Conservation (phyloP, 805 yeast genomes). For the Spencermartinsiella europaea region DNA sequence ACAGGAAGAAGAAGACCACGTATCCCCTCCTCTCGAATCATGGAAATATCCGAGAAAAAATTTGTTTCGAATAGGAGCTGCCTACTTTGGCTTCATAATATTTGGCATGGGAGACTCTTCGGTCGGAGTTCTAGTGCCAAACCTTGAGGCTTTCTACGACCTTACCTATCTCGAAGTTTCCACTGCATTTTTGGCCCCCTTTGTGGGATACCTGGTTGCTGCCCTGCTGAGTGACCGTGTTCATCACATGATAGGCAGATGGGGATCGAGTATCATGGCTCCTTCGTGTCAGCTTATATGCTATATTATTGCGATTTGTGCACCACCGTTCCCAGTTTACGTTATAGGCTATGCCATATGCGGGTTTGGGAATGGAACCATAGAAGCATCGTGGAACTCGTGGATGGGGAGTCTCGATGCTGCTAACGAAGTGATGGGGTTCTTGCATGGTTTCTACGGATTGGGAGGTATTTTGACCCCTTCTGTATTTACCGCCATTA, state of each 20-base stretch:
- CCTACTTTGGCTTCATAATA: constrained; percentile 34
- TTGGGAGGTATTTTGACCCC: constrained; percentile 69
- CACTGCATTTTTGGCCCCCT: constrained; percentile 46
- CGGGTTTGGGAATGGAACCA: constrained; percentile 54
- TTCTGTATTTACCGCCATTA: constrained; percentile 53
- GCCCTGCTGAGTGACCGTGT: constrained; percentile 44
- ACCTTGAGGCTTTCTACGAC: constrained; percentile 42
- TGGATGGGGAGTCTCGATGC: constrained; percentile 45
- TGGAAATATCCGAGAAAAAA: constrained; percentile 20
- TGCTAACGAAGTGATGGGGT: constrained; percentile 54
- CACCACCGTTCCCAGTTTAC: constrained; percentile 41
- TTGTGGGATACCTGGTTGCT: constrained; percentile 50
- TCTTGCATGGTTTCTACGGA: constrained; percentile 66
- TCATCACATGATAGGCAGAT: constrained; percentile 43
- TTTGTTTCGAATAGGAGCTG: constrained; percentile 9
- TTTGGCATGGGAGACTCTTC: constrained; percentile 59
- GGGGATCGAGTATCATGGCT: constrained; percentile 41
- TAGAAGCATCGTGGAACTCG: constrained; percentile 52
- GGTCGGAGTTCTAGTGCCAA: constrained; percentile 54
- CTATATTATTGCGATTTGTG: constrained; percentile 37
- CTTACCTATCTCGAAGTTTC: constrained; percentile 47
- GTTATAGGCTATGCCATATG: constrained; percentile 36
- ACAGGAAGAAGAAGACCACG: too few species aligned
- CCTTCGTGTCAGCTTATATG: constrained; percentile 33
- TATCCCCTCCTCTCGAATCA: background rate